Evolutionary conservation across 2,329 filamentous ascomycete genomes (phyloP), one percentile per base, ranked within the genome.

Genomic region (Ophiostoma tasmaniense): DNA sequence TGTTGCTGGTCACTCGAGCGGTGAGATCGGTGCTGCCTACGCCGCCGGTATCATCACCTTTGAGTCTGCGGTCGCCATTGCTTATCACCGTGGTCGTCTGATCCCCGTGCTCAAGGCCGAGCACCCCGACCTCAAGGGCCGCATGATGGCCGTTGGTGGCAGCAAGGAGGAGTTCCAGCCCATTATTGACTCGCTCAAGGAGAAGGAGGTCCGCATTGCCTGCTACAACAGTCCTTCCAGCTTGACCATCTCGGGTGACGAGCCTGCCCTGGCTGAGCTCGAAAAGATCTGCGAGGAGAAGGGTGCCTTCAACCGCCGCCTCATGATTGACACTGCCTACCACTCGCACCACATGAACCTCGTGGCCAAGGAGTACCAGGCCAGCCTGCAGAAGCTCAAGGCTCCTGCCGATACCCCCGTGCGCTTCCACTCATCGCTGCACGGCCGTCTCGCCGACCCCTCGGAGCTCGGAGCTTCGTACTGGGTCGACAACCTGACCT

Each of bases 291-390:
- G 79, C 4, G 67, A 64, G 1, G 67, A 61, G 11, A 67, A 71
- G 14, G 69, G 74, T 1, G 78, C 73, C 66, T 80, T 81, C 66
- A 75, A 76, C 0, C 74, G 79, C 1, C 11, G 76, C 0, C 74
- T 84, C 7, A 71, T 73, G 1, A 78, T 84, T 0, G 80, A 83
- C 65, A 81, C 77, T 0, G 82, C 81, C 0, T 84, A 84, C 67
- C 82, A 84, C 73, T 84, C 82, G 0, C 77, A 76, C 1, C 82
- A 84, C 71, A 84, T 84, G 82, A 65, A 73, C 0, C 69, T 30
- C 28, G 73, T 79, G 0, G 77, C 78, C 0, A 71, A 52, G 0
- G 70, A 75, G 66, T 82, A 82, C 68, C 69, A 76, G 4, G 68
- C 76, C 35, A 73, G 72, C 0, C 70, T 82, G 61, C 45, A 68